A percentile compares a stretch with the other conserved stretches of the same genome.
phyloP scores from a whole-genome alignment of 2,329 filamentous ascomycete species.

The Cladophialophora exuberans region DNA sequence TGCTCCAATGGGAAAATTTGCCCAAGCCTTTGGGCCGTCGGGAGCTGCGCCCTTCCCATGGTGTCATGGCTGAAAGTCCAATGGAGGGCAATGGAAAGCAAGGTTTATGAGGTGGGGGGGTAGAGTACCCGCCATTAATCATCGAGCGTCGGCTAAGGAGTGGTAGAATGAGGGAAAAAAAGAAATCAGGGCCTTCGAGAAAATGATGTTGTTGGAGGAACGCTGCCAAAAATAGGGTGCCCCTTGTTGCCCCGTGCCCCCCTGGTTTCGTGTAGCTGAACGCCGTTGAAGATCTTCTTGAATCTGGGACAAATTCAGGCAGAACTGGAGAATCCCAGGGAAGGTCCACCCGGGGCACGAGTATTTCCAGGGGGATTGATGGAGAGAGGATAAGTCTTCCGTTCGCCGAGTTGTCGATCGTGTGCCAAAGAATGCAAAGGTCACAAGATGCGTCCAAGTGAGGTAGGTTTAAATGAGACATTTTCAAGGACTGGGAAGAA shows the following conservation, averaged over 20 bases:
- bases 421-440: neutral
- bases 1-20: constrained; percentile 15
- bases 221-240: constrained; percentile 20
- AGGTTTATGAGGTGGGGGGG: constrained; percentile 6
- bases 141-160: neutral
- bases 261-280: too few relatives aligned
- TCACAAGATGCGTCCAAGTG: constrained; percentile 7
- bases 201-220: neutral
- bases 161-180: constrained; percentile 2
- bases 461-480: constrained; percentile 7
- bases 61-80: neutral
- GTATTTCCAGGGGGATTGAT: constrained; percentile 17
- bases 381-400: constrained; percentile 8
- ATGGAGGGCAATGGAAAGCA: constrained; percentile 1
- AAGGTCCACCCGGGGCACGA: constrained; percentile 24
- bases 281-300: constrained; percentile 8
- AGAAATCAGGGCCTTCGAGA: constrained; percentile 1
- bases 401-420: neutral
- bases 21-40: neutral
- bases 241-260: too few relatives aligned
- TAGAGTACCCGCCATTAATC: constrained; percentile 9
- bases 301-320: constrained; percentile 18
- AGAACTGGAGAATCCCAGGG: constrained; percentile 21
- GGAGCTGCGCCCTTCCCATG: constrained; percentile 13
- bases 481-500: neutral